Base-by-base conservation (phyloP, 2,329 filamentous ascomycete species). In the Lachnellula hyalina region DNA sequence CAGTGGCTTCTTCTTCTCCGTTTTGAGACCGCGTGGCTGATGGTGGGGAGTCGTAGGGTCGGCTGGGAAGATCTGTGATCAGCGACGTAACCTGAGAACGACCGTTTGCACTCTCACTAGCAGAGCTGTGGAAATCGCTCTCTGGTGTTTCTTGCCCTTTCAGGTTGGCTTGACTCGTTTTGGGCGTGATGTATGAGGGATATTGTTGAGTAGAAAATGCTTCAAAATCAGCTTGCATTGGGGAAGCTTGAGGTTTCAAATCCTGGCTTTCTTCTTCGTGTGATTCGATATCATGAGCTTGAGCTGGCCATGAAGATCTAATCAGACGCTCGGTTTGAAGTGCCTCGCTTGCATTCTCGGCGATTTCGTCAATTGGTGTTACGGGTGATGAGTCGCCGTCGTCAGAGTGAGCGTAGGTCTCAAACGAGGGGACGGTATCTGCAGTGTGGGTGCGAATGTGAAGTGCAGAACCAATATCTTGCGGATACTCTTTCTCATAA, bases 381-480 rank as follows among this genome's bases (percentile, higher is more conserved):
- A 51, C 51, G 23, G 59, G 59, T 1, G 55, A 38, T 2, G 59
- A 56, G 15, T 55, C 47, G 35, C 63, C 61, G 12, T 55, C 48
- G 19, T 65, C 62, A 5, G 62, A 65, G n/a, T 55, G 55, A 19
- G 61, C 55, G 47, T 62, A 62, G 7, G 57, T 55, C 35, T 64
- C 63, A 6, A 65, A 65, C 2, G 60, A 60, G 9, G 63, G 63
- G 5, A 63, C 51, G 1, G 63, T 65, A 41, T 63, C 63, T 21
- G 58, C 61, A 2, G 62, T 65, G n/a, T 67, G 54, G 11, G 60
- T 58, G 34, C 58, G 58, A 19, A 59, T 46, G 34, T 61, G 60
- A 3, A 60, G 35, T 9, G 44, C 21, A 38, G 38, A 17, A 15
- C 23, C 21, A 12, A 9, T 15, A 25, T 49, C 14, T 14, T 36